Evolutionary conservation across 2,329 filamentous ascomycete species (phyloP), one percentile per base, ranked within the genome.

Genomic region (Ceratocystis diversiconidia): DNA sequence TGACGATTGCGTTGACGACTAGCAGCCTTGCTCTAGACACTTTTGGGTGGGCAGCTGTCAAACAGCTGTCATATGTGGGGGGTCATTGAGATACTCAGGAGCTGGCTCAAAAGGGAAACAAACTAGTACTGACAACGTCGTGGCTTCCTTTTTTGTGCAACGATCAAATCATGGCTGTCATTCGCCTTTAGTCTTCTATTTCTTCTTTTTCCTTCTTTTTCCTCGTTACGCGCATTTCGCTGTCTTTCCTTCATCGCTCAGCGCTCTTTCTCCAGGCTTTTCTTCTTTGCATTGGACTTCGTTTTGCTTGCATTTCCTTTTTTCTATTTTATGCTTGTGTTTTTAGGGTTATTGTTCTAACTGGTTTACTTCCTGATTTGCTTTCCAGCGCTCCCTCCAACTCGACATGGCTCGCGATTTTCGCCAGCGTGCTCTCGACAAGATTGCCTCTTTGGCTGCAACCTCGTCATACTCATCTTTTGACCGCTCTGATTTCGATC

Each of bases 391-490:
- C 10, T 25, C 25, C 22, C 48, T 52, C 15, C 25, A 25, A 0
- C 48, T 15, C 50, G 61, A 64, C 67, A 82, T 82, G 75, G 75
- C 79, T 69, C 79, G 79, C 72, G 78, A 83, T 70, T 80, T 87
- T 68, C 83, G 85, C 72, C 82, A 81, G 69, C 79, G 79, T 72
- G 85, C 85, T 69, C 77, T 87, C 66, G 78, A 86, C 74, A 86
- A 84, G 76, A 85, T 87, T 69, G 85, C 85, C 52, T 78, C 79
- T 59, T 77, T 87, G 64, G 85, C 85, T 15, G 82, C 84, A 32
- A 76, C 79, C 52, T 80, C 76, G 72, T 75, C 82, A 19, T 74
- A 76, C 57, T 76, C 79, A 12, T 77, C 81, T 1, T 83, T 83
- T 70, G 83, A 86, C 71, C 79, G 80, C 72, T 84, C 84, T 62